Evolutionary conservation across 352 stramenopile genomes (phyloP).

Genomic region (Peronospora farinosa): DNA sequence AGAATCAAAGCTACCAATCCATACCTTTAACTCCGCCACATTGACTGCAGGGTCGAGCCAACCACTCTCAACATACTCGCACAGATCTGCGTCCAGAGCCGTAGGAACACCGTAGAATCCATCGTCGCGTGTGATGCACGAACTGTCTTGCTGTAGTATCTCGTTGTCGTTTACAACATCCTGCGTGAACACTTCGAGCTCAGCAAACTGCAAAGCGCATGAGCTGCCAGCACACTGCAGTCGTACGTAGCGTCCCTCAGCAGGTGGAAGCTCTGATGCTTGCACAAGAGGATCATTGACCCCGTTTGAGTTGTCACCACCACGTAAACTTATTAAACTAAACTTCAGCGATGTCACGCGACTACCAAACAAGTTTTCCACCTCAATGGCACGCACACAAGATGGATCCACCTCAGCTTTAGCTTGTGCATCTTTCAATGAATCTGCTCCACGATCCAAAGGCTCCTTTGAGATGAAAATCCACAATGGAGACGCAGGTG

Average conservation of each 20-base stretch:
- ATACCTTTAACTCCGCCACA: constrained; percentile 42
- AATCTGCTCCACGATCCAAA: constrained; percentile 15
- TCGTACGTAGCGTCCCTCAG: constrained; percentile 48
- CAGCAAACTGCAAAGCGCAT: constrained; percentile 54
- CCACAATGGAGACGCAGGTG: constrained; percentile 37
- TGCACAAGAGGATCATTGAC: neutral
- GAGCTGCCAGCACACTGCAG: constrained; percentile 41
- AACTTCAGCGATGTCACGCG: constrained; percentile 26
- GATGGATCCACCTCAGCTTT: constrained; percentile 9
- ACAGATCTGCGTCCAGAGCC: constrained; percentile 31
- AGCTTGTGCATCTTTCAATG: constrained; percentile 16
- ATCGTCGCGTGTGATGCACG: constrained; percentile 28
- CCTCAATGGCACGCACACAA: constrained; percentile 20
- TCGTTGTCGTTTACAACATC: constrained; percentile 5
- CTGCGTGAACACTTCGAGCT: constrained; percentile 51
- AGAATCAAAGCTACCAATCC: constrained; percentile 59
- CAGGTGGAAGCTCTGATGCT: neutral
- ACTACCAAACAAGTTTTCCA: constrained; percentile 21
- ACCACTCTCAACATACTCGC: constrained; percentile 47
- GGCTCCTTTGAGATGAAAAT: constrained; percentile 53
- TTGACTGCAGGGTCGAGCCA: constrained; percentile 48
- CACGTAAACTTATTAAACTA: neutral
- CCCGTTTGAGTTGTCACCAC: constrained; percentile 1
- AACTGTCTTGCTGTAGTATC: neutral
- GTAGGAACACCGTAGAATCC: constrained; percentile 55